Evolutionary conservation across 1,284 basidiomycete genomes (phyloP).

Genomic region (Ceratobasidium sp.): DNA sequence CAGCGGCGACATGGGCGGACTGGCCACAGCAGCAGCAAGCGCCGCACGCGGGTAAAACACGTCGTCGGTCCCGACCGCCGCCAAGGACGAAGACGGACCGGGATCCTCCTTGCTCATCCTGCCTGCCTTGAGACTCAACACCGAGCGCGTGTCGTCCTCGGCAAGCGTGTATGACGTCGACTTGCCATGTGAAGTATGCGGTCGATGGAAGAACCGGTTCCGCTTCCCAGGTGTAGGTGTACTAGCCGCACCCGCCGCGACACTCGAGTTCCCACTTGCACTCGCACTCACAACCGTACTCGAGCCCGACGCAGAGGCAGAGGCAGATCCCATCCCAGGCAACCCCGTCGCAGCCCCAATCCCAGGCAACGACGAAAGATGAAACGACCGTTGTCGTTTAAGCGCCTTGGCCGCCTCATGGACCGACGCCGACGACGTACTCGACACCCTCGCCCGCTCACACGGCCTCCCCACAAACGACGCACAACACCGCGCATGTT

Average conservation of each 20-base stretch:
- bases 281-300: neutral
- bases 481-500: slow-evolving; percentile 37
- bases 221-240: neutral
- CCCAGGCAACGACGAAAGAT: slow-evolving; percentile 20
- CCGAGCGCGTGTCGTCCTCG: slow-evolving; percentile 29
- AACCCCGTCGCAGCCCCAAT: neutral
- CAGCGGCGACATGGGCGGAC: slow-evolving; percentile 32
- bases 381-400: slow-evolving; percentile 36
- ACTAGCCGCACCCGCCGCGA: neutral
- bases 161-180: slow-evolving; percentile 10
- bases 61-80: slow-evolving; percentile 3
- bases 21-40: slow-evolving; percentile 7
- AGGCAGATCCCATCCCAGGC: too few relatives aligned
- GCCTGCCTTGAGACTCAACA: slow-evolving; percentile 2
- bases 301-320: neutral
- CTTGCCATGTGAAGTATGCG: slow-evolving; percentile 43
- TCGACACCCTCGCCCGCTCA: slow-evolving; percentile 35
- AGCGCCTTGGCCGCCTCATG: slow-evolving; percentile 17
- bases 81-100: slow-evolving; percentile 14
- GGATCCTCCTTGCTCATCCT: slow-evolving; percentile 32
- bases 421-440: slow-evolving; percentile 39
- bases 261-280: neutral
- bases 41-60: slow-evolving; percentile 6
- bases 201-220: slow-evolving; percentile 33
- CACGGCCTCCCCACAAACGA: slow-evolving; percentile 32